A percentile compares a stretch with the other conserved stretches of the same genome.
phyloP scores from a whole-genome alignment of 2,329 filamentous ascomycete species.

The Botrytis tulipae region DNA sequence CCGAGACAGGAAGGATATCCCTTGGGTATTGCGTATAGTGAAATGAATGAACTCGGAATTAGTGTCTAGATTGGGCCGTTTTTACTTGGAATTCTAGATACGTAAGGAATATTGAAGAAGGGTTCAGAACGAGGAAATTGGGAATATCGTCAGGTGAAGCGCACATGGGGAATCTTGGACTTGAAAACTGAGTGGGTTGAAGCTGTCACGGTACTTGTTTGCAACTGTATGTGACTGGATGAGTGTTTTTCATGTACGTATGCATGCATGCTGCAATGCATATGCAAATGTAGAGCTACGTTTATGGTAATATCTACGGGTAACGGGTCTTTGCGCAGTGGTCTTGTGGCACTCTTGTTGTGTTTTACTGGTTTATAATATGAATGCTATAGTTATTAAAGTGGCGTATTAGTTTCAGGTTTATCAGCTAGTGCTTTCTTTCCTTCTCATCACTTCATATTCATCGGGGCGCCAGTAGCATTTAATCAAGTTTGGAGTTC shows the following conservation, averaged over 20 bases:
- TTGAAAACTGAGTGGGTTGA: background rate
- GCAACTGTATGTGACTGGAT: background rate
- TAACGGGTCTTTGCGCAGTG: constrained; percentile 3
- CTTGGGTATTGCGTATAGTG: background rate
- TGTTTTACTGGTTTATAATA: background rate
- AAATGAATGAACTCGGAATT: background rate
- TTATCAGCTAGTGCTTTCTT: background rate
- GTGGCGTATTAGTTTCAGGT: background rate
- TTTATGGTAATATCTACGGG: background rate
- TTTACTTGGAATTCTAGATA: background rate
- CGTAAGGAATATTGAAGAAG: background rate
- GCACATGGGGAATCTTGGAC: background rate
- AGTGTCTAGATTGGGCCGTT: background rate
- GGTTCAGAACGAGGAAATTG: background rate
- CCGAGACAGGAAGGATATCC: background rate
- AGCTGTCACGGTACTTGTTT: background rate
- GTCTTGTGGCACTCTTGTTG: background rate
- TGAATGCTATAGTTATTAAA: background rate
- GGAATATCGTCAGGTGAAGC: background rate
- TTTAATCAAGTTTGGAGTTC: background rate
- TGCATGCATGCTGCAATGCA: constrained; percentile 9
- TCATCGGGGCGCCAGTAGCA: background rate
- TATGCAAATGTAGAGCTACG: constrained; percentile 1
- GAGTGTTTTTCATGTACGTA: background rate
- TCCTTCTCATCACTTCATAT: background rate